phyloP scores from a whole-genome alignment of 768 basidiomycete genomes.

The Hydnomerulius pinastri region DNA sequence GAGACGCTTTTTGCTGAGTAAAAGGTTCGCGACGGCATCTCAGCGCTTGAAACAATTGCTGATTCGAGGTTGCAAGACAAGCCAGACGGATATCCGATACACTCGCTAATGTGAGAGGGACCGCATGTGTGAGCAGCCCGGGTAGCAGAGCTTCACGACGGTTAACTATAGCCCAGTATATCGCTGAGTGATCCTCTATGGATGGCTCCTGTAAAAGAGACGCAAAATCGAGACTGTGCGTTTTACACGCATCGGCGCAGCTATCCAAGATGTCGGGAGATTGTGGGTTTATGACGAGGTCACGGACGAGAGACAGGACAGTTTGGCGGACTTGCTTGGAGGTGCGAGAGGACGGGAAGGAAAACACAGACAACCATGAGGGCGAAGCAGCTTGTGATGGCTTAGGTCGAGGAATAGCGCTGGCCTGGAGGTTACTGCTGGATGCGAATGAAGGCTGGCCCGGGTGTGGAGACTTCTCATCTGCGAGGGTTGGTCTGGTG shows the following conservation, averaged over 20 bases:
- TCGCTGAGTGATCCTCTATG: slow-evolving; percentile 63
- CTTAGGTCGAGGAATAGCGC: neutral
- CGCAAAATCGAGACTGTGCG: slow-evolving; percentile 51
- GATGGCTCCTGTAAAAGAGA: slow-evolving; percentile 59
- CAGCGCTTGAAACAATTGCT: slow-evolving; percentile 27
- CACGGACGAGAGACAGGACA: slow-evolving; percentile 54
- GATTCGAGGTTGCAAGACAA: slow-evolving; percentile 44
- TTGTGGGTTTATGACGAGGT: slow-evolving; percentile 42
- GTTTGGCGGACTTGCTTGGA: slow-evolving; percentile 54
- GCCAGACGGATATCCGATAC: slow-evolving; percentile 65
- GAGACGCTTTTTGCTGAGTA: slow-evolving; percentile 7
- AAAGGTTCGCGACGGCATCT: slow-evolving; percentile 15
- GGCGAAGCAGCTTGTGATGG: slow-evolving; percentile 4
- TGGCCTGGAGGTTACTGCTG: neutral
- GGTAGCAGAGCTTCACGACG: slow-evolving; percentile 43
- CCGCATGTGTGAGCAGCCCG: slow-evolving; percentile 54
- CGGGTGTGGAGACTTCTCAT: slow-evolving; percentile 13
- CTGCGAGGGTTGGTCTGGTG: neutral
- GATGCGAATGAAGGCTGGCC: neutral
- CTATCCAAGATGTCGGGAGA: slow-evolving; percentile 23
- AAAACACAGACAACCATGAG: slow-evolving; percentile 19
- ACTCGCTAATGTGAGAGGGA: slow-evolving; percentile 43
- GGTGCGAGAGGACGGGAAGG: slow-evolving; percentile 24
- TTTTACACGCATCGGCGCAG: slow-evolving; percentile 61
- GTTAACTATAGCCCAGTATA: slow-evolving; percentile 77